Evolutionary conservation across 75 land plant species (phyloP).

Genomic region (Pseudotsuga menziesii): DNA sequence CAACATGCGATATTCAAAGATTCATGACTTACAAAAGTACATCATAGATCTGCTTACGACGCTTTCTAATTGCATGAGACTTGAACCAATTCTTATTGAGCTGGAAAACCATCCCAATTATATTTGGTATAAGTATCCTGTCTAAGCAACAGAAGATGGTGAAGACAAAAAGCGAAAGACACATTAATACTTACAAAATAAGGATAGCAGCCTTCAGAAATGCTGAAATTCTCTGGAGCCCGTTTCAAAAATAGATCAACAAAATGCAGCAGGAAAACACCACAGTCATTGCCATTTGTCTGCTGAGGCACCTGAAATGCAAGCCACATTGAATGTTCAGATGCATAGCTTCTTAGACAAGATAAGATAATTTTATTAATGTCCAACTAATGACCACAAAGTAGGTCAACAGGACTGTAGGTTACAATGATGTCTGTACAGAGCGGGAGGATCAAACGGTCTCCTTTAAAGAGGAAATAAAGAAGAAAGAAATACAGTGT

Average conservation of each 20-base stretch:
- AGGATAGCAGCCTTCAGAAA: slow-evolving; percentile 29
- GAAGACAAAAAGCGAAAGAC: neutral
- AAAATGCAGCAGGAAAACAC: slow-evolving; percentile 50
- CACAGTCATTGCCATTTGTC: slow-evolving; percentile 45
- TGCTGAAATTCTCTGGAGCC: slow-evolving; percentile 42
- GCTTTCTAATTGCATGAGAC: neutral
- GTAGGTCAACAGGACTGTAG: no score
- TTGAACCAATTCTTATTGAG: slow-evolving; percentile 9
- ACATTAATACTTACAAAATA: slow-evolving; percentile 40
- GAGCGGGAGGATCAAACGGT: no score
- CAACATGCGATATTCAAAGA: neutral
- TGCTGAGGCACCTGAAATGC: slow-evolving; percentile 63
- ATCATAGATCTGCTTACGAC: slow-evolving; percentile 8
- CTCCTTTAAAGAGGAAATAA: no score
- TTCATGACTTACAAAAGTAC: slow-evolving; percentile 3
- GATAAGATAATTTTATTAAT: no score
- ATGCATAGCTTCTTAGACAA: neutral
- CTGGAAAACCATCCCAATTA: slow-evolving; percentile 6
- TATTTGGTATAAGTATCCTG: neutral
- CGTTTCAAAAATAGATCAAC: slow-evolving; percentile 36
- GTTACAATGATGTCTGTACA: no score
- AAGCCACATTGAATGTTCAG: neutral
- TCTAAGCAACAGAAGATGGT: neutral
- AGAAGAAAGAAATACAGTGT: no score
- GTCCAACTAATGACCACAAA: no score